A percentile compares a stretch with the other conserved stretches of the same genome.
Evolutionary conservation across 2,329 filamentous ascomycete species (phyloP).

Genomic region (Tolypocladium cylindrosporum): DNA sequence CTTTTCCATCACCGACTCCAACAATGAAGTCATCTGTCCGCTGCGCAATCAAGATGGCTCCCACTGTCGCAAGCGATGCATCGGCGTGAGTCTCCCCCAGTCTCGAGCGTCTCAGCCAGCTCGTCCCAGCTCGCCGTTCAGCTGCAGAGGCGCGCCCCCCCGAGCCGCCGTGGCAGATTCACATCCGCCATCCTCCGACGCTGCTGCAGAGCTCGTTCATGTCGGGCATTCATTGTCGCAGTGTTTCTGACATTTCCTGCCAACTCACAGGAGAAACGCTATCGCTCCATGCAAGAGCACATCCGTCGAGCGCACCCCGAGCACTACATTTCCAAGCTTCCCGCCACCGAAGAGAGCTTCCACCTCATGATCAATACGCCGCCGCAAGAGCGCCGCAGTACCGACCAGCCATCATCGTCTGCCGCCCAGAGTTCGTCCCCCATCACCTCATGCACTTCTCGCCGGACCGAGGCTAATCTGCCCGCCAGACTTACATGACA

Average conservation of each 20-base stretch:
- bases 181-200: not conserved
- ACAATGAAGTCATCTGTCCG: conserved; percentile 95
- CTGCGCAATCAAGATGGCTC: conserved; percentile 93
- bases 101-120: not conserved
- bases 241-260: conserved; percentile 12
- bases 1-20: conserved; percentile 84
- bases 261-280: conserved; percentile 70
- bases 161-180: not conserved
- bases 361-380: conserved; percentile 89
- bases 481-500: conserved; percentile 40
- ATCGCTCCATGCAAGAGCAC: conserved; percentile 98
- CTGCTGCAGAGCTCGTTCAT: not conserved
- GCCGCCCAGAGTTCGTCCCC: conserved; percentile 20
- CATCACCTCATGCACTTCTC: conserved; percentile 5
- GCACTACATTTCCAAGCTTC: conserved; percentile 95
- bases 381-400: conserved; percentile 58
- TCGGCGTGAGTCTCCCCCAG: conserved; percentile 66
- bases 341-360: conserved; percentile 97
- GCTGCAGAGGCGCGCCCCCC: not conserved
- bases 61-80: conserved; percentile 92
- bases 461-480: not conserved
- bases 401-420: conserved; percentile 21
- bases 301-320: conserved; percentile 94
- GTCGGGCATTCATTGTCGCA: not conserved
- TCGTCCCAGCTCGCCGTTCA: not conserved